These are phyloP conservation scores for Fusarium secorum DNA, from an alignment of 2,329 filamentous ascomycete genomes.

Conservation along the genomic window DNA sequence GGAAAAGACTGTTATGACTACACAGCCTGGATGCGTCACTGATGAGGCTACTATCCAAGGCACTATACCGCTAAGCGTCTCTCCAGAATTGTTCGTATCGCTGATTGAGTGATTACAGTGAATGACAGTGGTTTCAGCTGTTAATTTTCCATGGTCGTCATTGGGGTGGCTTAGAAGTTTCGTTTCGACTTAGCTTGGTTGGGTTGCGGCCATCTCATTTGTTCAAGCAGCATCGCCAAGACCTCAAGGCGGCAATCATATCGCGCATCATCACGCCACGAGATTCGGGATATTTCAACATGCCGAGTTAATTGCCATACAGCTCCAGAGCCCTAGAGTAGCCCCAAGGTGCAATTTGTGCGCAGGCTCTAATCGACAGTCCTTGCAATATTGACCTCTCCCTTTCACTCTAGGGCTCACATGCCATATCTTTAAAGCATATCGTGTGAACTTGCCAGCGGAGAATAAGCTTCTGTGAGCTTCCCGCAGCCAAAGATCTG, in stretches of 20 bases:
- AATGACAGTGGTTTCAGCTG: no score
- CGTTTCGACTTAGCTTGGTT: conserved; percentile 9
- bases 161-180: conserved; percentile 30
- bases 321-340: not conserved
- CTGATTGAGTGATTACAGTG: not conserved
- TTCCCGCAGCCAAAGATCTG: not conserved
- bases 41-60: not conserved
- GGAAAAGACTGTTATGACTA: not conserved
- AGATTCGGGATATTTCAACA: not conserved
- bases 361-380: fast-evolving
- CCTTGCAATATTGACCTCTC: not conserved
- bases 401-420: not conserved
- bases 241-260: not conserved
- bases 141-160: conserved; percentile 16
- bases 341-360: not conserved
- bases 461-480: not conserved
- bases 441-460: fast-evolving
- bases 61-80: no score
- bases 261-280: not conserved
- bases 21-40: conserved; percentile 8
- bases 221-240: conserved; percentile 14
- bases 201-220: not conserved
- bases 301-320: not conserved
- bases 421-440: no score
- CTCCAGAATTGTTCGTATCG: not conserved